Evolutionary conservation across 306 rosid genomes (phyloP).

Genomic region (Betula pendula): DNA sequence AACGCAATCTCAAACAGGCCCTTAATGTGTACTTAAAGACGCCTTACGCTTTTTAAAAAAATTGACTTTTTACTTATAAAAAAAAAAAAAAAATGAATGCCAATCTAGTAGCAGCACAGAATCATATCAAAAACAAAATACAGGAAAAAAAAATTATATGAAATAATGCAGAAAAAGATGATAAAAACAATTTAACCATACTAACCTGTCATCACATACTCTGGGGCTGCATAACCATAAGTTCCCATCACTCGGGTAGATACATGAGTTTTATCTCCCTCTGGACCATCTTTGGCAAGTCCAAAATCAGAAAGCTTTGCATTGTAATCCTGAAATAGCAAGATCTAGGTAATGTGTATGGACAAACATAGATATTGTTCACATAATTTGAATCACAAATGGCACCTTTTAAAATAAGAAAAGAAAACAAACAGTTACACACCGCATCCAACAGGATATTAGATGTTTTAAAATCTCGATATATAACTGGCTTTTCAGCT

Average conservation of each 20-base stretch:
- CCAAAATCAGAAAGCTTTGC: conserved; percentile 78
- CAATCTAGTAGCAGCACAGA: background rate
- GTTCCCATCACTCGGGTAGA: conserved; percentile 69
- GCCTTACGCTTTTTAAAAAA: no score
- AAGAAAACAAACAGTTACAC: conserved; percentile 9
- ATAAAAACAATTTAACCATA: background rate
- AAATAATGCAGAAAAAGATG: background rate
- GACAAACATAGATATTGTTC: background rate
- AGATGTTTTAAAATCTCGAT: conserved; percentile 67
- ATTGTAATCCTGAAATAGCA: conserved; percentile 50
- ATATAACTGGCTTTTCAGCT: conserved; percentile 50
- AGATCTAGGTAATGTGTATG: conserved; percentile 1
- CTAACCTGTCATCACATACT: conserved; percentile 70
- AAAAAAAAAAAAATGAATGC: no score
- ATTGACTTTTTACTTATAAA: no score
- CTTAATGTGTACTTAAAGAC: no score
- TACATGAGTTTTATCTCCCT: conserved; percentile 55
- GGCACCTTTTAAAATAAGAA: background rate
- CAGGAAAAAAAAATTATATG: background rate
- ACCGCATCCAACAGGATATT: conserved; percentile 60
- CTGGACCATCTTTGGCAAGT: conserved; percentile 62
- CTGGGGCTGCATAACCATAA: conserved; percentile 67
- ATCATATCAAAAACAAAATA: background rate
- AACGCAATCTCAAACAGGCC: no score
- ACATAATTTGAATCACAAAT: conserved; percentile 3